Evolutionary conservation across 371 early-diverging fungal genomes (phyloP).

Genomic region (Saksenaea vasiformis): DNA sequence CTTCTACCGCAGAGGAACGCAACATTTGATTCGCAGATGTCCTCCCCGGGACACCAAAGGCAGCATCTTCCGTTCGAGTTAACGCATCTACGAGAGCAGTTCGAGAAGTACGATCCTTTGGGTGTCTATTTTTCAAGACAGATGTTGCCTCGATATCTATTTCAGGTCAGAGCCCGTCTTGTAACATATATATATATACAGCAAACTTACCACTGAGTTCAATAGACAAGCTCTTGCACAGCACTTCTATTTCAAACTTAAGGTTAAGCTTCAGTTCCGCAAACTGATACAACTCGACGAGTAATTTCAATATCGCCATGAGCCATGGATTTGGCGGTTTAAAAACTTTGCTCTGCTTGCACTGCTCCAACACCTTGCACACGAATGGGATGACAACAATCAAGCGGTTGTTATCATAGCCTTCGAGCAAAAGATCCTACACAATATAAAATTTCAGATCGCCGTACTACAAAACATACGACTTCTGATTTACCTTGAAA

Average conservation of each 20-base stretch:
- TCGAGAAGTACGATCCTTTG: conserved; percentile 45
- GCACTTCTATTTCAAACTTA: conserved; percentile 96
- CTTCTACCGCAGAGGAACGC: background rate
- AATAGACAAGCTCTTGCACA: conserved; percentile 88
- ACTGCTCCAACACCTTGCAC: conserved; percentile 95
- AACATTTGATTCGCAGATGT: background rate
- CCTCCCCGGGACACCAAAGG: conserved; percentile 11
- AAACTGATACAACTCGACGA: conserved; percentile 91
- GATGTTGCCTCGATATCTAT: conserved; percentile 77
- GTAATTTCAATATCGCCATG: conserved; percentile 88
- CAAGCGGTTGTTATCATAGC: conserved; percentile 81
- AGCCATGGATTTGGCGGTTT: conserved; percentile 98
- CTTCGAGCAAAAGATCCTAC: conserved; percentile 88
- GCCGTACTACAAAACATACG: background rate
- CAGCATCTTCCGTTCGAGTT: conserved; percentile 4
- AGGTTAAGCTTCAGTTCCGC: conserved; percentile 93
- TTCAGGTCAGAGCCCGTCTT: conserved; percentile 16
- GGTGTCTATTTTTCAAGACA: conserved; percentile 69
- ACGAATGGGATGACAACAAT: conserved; percentile 98
- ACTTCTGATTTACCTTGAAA: conserved; percentile 71
- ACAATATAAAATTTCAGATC: background rate
- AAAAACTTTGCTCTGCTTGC: conserved; percentile 83
- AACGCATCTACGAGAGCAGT: conserved; percentile 20
- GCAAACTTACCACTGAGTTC: conserved; percentile 75
- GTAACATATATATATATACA: background rate